Evolutionary conservation across 495 filamentous ascomycete species (phyloP).

Genomic region (Cladorrhinum samala): DNA sequence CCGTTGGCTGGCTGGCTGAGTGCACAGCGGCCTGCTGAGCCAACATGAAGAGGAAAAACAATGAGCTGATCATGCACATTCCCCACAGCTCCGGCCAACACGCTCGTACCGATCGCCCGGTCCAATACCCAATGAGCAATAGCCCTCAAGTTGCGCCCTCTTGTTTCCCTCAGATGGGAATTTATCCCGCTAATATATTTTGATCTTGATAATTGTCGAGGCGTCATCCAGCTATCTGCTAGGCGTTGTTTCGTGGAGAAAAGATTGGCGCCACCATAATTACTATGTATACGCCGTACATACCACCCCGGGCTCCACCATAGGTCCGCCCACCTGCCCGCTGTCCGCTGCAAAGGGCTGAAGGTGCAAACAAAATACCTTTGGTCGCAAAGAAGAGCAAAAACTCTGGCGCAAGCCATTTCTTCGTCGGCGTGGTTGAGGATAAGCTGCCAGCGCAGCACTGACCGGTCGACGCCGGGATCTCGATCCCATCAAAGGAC

Average conservation of each 20-base stretch:
- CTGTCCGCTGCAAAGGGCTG: too few relatives aligned
- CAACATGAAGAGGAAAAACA: neutral
- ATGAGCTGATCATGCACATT: neutral
- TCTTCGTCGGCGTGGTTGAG: neutral
- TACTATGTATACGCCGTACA: too few relatives aligned
- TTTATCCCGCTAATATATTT: neutral
- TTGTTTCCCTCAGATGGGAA: too few relatives aligned
- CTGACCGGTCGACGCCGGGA: constrained; percentile 3
- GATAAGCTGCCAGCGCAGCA: neutral
- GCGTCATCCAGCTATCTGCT: too few relatives aligned
- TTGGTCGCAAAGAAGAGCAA: too few relatives aligned
- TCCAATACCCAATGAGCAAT: too few relatives aligned
- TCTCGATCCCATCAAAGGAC: constrained; percentile 19
- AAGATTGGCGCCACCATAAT: too few relatives aligned
- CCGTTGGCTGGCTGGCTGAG: neutral
- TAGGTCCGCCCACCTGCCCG: too few relatives aligned
- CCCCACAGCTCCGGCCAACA: neutral
- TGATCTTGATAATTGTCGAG: neutral
- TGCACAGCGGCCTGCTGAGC: neutral
- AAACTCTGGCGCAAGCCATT: too few relatives aligned
- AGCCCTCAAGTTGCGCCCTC: neutral
- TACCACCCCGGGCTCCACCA: too few relatives aligned
- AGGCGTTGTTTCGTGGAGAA: too few relatives aligned
- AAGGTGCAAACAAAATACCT: too few relatives aligned
- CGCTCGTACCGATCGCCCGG: neutral